Conservation (phyloP, 2,329 filamentous ascomycete genomes). For the Leptographium radiaticola region DNA sequence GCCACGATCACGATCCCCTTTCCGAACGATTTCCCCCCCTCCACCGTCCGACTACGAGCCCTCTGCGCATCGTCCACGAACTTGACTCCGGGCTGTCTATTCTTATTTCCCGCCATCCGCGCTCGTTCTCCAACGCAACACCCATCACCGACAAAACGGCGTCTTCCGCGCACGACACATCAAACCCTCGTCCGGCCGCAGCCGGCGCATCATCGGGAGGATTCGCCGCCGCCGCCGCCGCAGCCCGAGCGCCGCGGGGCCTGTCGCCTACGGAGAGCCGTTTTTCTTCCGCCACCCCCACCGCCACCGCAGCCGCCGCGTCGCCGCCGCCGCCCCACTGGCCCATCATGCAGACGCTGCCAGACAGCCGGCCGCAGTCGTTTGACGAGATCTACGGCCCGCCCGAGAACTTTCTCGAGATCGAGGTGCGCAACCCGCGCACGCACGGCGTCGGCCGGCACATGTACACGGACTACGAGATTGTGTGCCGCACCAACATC, state of each 20-base stretch:
- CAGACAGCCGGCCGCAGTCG: constrained; percentile 72
- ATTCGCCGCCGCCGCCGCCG: too few species aligned
- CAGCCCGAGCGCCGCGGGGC: too few species aligned
- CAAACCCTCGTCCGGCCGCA: too few species aligned
- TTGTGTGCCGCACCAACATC: constrained; percentile 95
- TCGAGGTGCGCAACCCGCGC: constrained; percentile 89
- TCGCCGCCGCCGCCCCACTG: constrained; percentile 2
- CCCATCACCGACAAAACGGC: too few species aligned
- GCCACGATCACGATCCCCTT: too few species aligned
- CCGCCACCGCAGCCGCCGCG: constrained; percentile 4
- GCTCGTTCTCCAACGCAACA: too few species aligned
- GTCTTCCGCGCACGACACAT: too few species aligned
- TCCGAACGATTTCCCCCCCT: too few species aligned
- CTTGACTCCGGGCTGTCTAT: neutral
- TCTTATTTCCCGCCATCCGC: too few species aligned
- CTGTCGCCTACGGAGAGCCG: too few species aligned
- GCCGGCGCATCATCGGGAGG: too few species aligned
- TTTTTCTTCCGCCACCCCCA: constrained; percentile 4
- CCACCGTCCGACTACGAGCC: constrained; percentile 15
- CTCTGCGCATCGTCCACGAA: neutral
- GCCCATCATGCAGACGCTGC: constrained; percentile 46
- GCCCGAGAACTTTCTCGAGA: constrained; percentile 97
- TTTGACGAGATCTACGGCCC: constrained; percentile 99
- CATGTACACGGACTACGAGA: constrained; percentile 99
- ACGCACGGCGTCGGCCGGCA: constrained; percentile 86